These are phyloP conservation scores for Terana coerulea DNA, from an alignment of 768 basidiomycete genomes.

Conservation along the genomic window DNA sequence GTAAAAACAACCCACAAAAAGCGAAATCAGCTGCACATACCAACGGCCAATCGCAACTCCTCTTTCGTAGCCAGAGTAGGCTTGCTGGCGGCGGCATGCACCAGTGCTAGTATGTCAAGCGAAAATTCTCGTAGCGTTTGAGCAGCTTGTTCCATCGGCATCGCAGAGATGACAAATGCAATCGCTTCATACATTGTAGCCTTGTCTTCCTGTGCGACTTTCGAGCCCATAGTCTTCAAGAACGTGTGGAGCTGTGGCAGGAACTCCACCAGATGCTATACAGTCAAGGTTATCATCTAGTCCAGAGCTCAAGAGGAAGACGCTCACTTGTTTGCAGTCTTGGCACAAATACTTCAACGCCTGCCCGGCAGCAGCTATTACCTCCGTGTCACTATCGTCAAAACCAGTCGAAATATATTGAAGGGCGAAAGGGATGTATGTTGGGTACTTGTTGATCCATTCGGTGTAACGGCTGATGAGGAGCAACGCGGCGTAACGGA, in stretches of 20 bases:
- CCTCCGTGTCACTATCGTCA: conserved; percentile 73
- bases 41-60: conserved; percentile 61
- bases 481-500: conserved; percentile 92
- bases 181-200: conserved; percentile 95
- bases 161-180: conserved; percentile 89
- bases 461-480: conserved; percentile 96
- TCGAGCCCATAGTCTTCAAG: conserved; percentile 71
- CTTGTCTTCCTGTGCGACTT: conserved; percentile 81
- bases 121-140: conserved; percentile 84
- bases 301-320: neutral
- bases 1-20: too few species aligned
- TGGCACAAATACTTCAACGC: conserved; percentile 96
- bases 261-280: conserved; percentile 85
- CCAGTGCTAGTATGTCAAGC: conserved; percentile 73
- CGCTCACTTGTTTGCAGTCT: conserved; percentile 82
- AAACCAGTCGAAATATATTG: conserved; percentile 93
- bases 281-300: conserved; percentile 1
- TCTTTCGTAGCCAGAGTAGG: conserved; percentile 57
- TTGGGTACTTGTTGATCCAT: conserved; percentile 90
- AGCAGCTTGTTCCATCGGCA: conserved; percentile 87
- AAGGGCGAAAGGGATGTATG: conserved; percentile 80
- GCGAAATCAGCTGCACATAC: too few species aligned
- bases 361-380: conserved; percentile 91
- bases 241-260: conserved; percentile 90
- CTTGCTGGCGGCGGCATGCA: conserved; percentile 63